phyloP scores from a whole-genome alignment of 805 yeast species.

The Metschnikowia santaceciliae region DNA sequence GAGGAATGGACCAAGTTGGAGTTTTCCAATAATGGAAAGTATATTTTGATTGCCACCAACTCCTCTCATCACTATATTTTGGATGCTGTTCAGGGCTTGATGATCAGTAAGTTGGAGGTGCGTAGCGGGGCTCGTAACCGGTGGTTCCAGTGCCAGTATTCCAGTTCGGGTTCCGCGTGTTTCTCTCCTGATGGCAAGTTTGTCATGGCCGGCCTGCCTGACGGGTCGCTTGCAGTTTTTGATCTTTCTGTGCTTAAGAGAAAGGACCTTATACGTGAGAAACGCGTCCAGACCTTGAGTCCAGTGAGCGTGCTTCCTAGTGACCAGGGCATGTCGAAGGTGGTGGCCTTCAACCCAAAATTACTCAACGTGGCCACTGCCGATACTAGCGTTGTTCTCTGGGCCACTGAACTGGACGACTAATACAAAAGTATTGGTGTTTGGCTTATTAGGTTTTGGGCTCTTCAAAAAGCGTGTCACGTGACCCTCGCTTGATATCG shows the following conservation, averaged over 20 bases:
- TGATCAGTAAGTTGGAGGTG: constrained; percentile 29
- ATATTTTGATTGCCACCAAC: constrained; percentile 53
- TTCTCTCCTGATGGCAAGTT: constrained; percentile 41
- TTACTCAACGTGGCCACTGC: constrained; percentile 54
- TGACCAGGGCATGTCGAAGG: constrained; percentile 40
- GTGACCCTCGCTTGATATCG: background rate
- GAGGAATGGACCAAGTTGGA: constrained; percentile 61
- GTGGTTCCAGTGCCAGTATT: constrained; percentile 30
- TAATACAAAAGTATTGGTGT: background rate
- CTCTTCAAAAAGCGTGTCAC: background rate
- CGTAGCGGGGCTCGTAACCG: constrained; percentile 7
- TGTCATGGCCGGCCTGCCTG: constrained; percentile 30
- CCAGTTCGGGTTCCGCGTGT: constrained; percentile 30
- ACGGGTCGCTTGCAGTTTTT: constrained; percentile 24
- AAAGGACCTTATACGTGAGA: constrained; percentile 7
- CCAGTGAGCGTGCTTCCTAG: constrained; percentile 23
- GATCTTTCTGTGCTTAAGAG: constrained; percentile 25
- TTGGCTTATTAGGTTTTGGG: no score
- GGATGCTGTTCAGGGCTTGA: constrained; percentile 66
- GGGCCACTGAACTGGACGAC: constrained; percentile 27
- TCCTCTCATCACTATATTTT: constrained; percentile 54
- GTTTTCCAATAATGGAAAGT: constrained; percentile 74
- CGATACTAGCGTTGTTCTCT: constrained; percentile 28
- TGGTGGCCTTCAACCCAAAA: constrained; percentile 59
- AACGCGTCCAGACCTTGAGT: constrained; percentile 17